Conservation (phyloP, 441 rosid genomes). For the Populus hybrid region DNA sequence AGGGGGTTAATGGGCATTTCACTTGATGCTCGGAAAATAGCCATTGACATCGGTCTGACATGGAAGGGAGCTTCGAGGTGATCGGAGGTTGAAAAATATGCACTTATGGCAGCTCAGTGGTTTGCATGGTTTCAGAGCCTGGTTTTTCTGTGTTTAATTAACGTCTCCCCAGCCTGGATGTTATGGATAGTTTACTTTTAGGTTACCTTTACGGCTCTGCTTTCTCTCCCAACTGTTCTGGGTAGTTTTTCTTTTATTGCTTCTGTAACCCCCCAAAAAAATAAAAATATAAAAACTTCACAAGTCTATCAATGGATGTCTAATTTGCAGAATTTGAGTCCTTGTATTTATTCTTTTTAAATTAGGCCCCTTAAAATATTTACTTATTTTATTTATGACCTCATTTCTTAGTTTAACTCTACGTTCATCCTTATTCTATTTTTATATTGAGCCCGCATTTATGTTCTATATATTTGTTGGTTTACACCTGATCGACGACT, state of each 20-base stretch:
- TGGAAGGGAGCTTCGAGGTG: not conserved
- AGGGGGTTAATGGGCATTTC: constrained; percentile 41
- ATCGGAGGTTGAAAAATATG: not conserved
- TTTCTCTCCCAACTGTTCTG: not conserved
- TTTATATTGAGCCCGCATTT: too few relatives aligned
- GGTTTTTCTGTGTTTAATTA: not conserved
- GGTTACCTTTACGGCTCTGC: not conserved
- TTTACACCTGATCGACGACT: too few relatives aligned
- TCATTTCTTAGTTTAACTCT: too few relatives aligned
- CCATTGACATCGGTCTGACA: constrained; percentile 14
- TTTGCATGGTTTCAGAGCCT: not conserved
- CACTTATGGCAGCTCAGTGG: not conserved
- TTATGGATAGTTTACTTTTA: too few relatives aligned
- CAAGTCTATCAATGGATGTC: not conserved
- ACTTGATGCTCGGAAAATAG: constrained; percentile 35
- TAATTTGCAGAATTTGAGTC: not conserved
- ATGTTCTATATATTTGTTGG: too few relatives aligned
- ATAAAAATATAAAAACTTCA: not conserved
- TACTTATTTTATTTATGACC: too few relatives aligned
- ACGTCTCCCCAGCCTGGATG: not conserved
- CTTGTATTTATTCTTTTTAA: too few relatives aligned
- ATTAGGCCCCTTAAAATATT: too few relatives aligned
- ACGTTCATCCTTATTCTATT: too few relatives aligned
- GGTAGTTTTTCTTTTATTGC: too few relatives aligned
- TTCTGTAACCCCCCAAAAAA: too few relatives aligned